Evolutionary conservation across 148 eudicot genomes (phyloP), one percentile per base, ranked within the genome.

Genomic region (Camellia sinensis): DNA sequence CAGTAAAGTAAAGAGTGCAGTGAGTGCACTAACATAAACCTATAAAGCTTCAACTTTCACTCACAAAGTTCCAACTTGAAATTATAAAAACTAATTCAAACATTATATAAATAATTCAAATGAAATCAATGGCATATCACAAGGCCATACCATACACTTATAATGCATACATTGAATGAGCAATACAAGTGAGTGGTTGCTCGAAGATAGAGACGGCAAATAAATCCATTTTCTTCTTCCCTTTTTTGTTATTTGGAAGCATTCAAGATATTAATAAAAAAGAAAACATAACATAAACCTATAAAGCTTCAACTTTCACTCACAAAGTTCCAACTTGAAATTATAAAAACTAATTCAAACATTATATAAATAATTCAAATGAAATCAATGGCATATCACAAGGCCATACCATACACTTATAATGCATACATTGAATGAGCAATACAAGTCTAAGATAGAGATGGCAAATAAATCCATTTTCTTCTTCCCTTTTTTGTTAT

Each of bases 231-330:
- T 73, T 22, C 50, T 81, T 69, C 50, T 54, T 71, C 63, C 62
- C 29, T 29, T 29, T 74, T 83, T 79, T 83, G 43, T 10, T 22
- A 46, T 79, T 83, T 83, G 82, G 82, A 79, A 79, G 79, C 63
- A 79, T 70, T 74, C 76, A 66, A 79, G 74, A 52, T 15, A 46
- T 57, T 48, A 17, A 41, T 59, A 29, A 77, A 76, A 63, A 62
- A 48, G 41, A 76, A 41, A 62, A 48, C 21, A 59, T 46, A 46
- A 7, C 50, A 46, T 7, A 46, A 4, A 46, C 7, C 50, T 46
- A 46, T 46, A 46, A 46, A 46, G 7, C 6, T 7, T 46, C 7
- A 46, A 46, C 50, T 46, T 46, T 46, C 7, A 46, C 50, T 46
- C 50, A 1, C 50, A 46, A 46, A 46, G 50, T 46, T 46, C 0